phyloP scores from a whole-genome alignment of 495 filamentous ascomycete species.

The Neurospora discreta region DNA sequence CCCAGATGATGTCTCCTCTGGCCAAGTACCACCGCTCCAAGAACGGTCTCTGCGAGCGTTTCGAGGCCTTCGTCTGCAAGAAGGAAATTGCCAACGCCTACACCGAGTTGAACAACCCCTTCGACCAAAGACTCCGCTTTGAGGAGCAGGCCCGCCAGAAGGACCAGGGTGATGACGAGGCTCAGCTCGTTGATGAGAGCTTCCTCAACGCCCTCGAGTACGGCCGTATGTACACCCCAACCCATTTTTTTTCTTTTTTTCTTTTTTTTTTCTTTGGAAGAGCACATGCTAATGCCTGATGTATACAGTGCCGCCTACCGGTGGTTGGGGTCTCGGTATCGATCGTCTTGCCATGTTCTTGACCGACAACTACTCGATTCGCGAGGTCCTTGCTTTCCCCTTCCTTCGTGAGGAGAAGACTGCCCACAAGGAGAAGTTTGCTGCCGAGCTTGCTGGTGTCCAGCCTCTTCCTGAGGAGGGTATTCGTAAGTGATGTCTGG shows the following conservation, averaged over 20 bases:
- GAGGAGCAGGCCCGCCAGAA: conserved; percentile 96
- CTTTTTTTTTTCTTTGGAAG: background rate
- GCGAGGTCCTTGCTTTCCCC: conserved; percentile 91
- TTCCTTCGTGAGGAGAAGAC: conserved; percentile 39
- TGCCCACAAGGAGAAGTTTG: conserved; percentile 36
- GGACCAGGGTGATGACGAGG: conserved; percentile 92
- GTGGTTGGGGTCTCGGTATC: conserved; percentile 96
- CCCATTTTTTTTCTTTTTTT: no score
- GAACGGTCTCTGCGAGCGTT: conserved; percentile 85
- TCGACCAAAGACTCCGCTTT: conserved; percentile 87
- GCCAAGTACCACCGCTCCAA: conserved; percentile 85
- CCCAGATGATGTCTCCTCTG: conserved; percentile 94
- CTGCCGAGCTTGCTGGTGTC: conserved; percentile 55
- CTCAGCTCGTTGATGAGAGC: conserved; percentile 88
- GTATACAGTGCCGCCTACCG: conserved; percentile 67
- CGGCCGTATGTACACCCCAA: conserved; percentile 12
- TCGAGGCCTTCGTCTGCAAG: conserved; percentile 95
- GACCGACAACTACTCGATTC: conserved; percentile 87
- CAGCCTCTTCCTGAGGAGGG: conserved; percentile 56
- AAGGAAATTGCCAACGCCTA: conserved; percentile 96
- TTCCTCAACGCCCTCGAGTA: conserved; percentile 74
- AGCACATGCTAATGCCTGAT: background rate
- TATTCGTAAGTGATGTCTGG: conserved; percentile 42
- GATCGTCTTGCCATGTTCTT: conserved; percentile 96
- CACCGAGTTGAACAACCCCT: conserved; percentile 96